These are phyloP conservation scores for Suillus plorans DNA, from an alignment of 768 basidiomycete genomes.

Conservation along the genomic window DNA sequence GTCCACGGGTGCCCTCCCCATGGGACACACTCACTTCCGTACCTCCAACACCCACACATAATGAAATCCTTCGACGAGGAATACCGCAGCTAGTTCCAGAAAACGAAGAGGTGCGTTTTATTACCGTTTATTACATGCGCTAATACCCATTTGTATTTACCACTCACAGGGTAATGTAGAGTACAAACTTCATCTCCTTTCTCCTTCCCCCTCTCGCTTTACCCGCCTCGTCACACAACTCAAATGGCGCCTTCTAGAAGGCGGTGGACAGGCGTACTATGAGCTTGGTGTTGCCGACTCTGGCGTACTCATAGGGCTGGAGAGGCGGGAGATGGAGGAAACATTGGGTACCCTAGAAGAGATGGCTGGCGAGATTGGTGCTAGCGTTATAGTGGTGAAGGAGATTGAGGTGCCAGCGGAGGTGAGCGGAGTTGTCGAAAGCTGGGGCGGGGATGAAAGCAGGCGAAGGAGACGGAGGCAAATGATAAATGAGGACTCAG, in stretches of 20 bases:
- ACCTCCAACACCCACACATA: constrained; percentile 40
- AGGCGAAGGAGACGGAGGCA: constrained; percentile 34
- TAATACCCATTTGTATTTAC: neutral
- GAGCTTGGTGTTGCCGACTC: constrained; percentile 85
- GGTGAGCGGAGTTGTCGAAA: constrained; percentile 37
- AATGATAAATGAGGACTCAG: constrained; percentile 25
- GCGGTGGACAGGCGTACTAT: constrained; percentile 81
- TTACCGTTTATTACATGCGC: neutral
- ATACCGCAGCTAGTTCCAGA: constrained; percentile 76
- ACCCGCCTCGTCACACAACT: constrained; percentile 89
- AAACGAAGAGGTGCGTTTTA: constrained; percentile 52
- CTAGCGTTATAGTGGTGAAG: constrained; percentile 87
- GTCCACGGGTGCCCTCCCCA: constrained; percentile 74
- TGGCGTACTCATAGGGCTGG: constrained; percentile 81
- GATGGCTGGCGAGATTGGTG: constrained; percentile 95
- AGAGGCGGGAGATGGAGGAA: constrained; percentile 68
- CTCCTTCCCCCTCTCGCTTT: constrained; percentile 75
- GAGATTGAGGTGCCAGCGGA: constrained; percentile 76
- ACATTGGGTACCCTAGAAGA: constrained; percentile 85
- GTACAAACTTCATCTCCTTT: constrained; percentile 89
- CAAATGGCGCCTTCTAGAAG: constrained; percentile 91
- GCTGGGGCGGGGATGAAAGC: constrained; percentile 32
- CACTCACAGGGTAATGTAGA: constrained; percentile 76
- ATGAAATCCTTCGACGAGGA: constrained; percentile 25
- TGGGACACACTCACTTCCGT: constrained; percentile 76